These are phyloP conservation scores for Backusella tarrabulga DNA, from an alignment of 192 early-diverging fungal species.

Conservation along the genomic window DNA sequence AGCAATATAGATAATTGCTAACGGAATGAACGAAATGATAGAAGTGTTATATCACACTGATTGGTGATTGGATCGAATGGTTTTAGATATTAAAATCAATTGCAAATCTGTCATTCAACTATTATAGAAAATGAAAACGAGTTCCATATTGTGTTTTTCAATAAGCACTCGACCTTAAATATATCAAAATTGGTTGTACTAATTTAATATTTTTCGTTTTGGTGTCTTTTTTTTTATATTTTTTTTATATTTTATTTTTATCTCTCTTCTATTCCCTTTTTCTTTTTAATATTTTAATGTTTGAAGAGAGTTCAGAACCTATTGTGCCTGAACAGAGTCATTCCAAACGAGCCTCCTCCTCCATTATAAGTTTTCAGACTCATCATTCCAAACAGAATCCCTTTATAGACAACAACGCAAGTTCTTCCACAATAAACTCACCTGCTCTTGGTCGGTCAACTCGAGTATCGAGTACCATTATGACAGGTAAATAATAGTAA, in stretches of 20 bases:
- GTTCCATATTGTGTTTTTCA: neutral
- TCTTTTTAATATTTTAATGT: neutral
- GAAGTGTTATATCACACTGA: neutral
- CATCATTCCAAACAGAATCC: conserved; percentile 1
- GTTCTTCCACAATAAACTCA: neutral
- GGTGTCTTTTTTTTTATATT: neutral
- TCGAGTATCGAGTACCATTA: neutral
- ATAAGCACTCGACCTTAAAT: neutral
- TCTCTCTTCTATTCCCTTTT: neutral
- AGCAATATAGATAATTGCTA: no score
- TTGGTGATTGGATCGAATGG: neutral
- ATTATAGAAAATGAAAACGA: conserved; percentile 4
- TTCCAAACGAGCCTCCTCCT: neutral
- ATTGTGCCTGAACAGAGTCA: neutral
- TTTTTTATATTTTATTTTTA: no score
- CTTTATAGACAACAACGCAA: conserved; percentile 6
- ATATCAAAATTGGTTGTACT: no score
- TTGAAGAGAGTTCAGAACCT: conserved; percentile 7
- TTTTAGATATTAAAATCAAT: neutral
- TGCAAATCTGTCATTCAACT: neutral
- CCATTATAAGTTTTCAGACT: conserved; percentile 1
- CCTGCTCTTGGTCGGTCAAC: neutral
- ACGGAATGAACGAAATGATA: no score
- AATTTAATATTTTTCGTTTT: neutral
- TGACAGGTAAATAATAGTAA: conserved; percentile 2